Base-by-base conservation (phyloP, 2,329 filamentous ascomycete genomes). In the Thelonectria discophora region DNA sequence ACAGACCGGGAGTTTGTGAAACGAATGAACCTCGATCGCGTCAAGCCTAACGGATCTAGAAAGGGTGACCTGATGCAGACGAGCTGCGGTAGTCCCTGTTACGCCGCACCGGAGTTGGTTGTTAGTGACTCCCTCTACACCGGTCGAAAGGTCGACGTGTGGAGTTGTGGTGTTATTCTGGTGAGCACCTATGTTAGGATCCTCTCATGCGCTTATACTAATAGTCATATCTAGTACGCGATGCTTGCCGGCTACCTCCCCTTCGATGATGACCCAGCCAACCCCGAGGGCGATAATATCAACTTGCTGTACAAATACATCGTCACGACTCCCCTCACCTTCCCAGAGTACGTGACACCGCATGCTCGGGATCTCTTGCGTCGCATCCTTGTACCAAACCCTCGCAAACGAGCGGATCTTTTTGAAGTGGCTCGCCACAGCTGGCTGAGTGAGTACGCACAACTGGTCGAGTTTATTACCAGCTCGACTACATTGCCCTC, bases 301-400 rank as follows among this genome's bases (percentile, higher is more conserved):
- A 99, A 99, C 76, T 85, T 99, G 11, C 84, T 99, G 27, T 99
- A 99, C 85, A 98, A 98, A 81, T 99, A 99, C 79, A 99, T 99
- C 71, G 94, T 97, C 62, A 96, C 93, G 57, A 99, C 95, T 1
- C 94, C 94, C 37, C 86, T 99, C 43, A 98, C 94, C 4, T 99
- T 99, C 76, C 95, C 95, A 64, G 95, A 99, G 88, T 98, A 98
- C 75, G 95, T 99, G 69, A 97, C 95, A 8, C 95, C 95, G 8
- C 95, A 99, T 77, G 94, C 95, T 20, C 87, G 95, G 72, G 95
- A 99, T 77, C 85, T 99, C 1, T 82, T 99, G 48, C 89, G 95
- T 63, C 89, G 95, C 55, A 99, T 99, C 62, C 85, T 99, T 45
- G 95, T 99, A 0, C 94, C 95, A 6, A 95, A 98, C 76, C 95